Evolutionary conservation across 495 filamentous ascomycete genomes (phyloP), one percentile per base, ranked within the genome.

Genomic region (Oleoguttula mirabilis): DNA sequence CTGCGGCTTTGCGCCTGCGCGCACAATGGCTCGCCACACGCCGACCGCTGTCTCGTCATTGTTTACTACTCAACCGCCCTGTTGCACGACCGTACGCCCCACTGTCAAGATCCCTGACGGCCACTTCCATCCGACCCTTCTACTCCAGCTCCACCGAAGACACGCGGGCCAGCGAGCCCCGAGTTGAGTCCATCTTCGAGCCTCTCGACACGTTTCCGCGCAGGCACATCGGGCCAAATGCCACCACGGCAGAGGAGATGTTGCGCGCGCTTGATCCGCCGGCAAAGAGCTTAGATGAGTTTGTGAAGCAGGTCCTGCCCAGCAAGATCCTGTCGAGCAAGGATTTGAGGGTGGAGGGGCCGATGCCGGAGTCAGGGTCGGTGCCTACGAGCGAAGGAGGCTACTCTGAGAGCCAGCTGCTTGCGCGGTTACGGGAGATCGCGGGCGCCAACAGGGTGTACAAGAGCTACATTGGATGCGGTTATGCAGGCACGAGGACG

Each of bases 161-260:
- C 42, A 51, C 42, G 5, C 38, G 27, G 11, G 21, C 15, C 36
- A 37, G 36, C 32, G 38, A 46, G 35, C 41, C 47, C 15, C 10
- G 41, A 21, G 23, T 22, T 19, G 34, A 48, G 11, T 47, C 48
- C 37, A 43, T 51, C 32, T 68, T 68, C 46, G 47, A 54, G 17
- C 56, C 64, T 3, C 58, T 69, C 4, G 68, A 72, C 63, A 82
- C 76, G 19, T 98, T 98, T 58, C 70, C 82, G 37, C 69, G 79
- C 20, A 77, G 90, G n/a, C 90, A 98, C 57, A 93, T 96, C 64
- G 90, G 90, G 2, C 90, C 90, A n/a, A 77, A 80, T 33, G 69
- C 79, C 16, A 65, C 69, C 24, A 79, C 80, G 35, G 75, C 75
- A 0, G 60, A 77, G 48, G 64, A 80, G 53, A 98, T 98, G 90